Conservation (phyloP, 2,329 filamentous ascomycete genomes). For the Coniochaeta sp. region DNA sequence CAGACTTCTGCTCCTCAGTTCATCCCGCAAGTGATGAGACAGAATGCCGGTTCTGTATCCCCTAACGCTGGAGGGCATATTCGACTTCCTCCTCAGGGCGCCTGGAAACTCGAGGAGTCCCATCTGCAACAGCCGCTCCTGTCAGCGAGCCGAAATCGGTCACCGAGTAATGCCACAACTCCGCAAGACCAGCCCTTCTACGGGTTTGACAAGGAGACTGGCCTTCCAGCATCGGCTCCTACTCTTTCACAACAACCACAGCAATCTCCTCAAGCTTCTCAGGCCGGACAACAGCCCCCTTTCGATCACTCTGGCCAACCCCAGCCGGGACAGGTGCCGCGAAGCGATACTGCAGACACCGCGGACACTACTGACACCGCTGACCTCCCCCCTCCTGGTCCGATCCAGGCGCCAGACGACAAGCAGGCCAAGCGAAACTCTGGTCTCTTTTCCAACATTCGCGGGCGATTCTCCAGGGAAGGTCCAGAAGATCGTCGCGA, state of each 20-base stretch:
- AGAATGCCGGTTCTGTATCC: conserved; percentile 32
- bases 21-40: conserved; percentile 7
- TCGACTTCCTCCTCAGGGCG: conserved; percentile 20
- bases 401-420: conserved; percentile 24
- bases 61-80: conserved; percentile 21
- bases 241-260: neutral
- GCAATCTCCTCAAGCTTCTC: neutral
- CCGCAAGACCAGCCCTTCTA: conserved; percentile 22
- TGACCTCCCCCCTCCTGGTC: conserved; percentile 25
- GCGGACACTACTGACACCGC: conserved; percentile 3
- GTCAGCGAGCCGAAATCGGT: conserved; percentile 26
- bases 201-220: conserved; percentile 46
- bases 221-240: conserved; percentile 13
- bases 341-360: conserved; percentile 29
- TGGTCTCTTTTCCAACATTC: conserved; percentile 44
- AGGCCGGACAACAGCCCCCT: neutral
- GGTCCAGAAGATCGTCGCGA: conserved; percentile 21
- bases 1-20: neutral
- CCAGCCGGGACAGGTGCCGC: conserved; percentile 20
- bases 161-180: conserved; percentile 16
- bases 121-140: conserved; percentile 43
- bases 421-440: conserved; percentile 29
- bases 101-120: conserved; percentile 49
- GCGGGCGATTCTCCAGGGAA: conserved; percentile 30
- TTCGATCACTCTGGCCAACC: conserved; percentile 1